Base-by-base conservation (phyloP, 140 eudicot species). In the Anethum foeniculum region DNA sequence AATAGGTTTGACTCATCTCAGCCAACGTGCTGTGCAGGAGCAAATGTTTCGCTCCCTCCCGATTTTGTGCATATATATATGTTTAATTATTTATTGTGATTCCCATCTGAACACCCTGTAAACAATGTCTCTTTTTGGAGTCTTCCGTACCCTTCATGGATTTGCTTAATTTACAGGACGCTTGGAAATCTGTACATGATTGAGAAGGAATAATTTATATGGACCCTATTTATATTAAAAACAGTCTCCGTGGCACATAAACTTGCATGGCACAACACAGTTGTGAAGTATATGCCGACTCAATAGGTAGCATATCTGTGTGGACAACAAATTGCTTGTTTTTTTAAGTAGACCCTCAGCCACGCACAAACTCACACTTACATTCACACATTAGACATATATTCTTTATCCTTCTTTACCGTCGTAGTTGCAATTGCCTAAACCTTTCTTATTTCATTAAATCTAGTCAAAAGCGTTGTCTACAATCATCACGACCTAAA, bases 11-110 rank as follows among this genome's bases (percentile, higher is more conserved):
- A 21, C 27, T 2, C 28, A 6, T 38, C 47, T 38, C 43, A 7
- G 56, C 34, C 21, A 43, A 18, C 47, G 21, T 43, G 27, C 51
- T 18, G 77, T 43, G 52, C 47, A 73, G 54, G 34, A 73, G 77
- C 77, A 73, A 73, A n/a, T 43, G 77, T 32, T 43, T 39, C 52
- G 12, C 52, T 16, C 77, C 8, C 77, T 73, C 54, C 32, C 43
- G 36, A 32, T 41, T 11, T 39, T 19, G 12, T 73, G 77, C 36
- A 43, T n/a, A n/a, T 23, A n/a, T 23, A 43, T 9, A 43, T 7
- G 25, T 47, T 5, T 0, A 73, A 25, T 1, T 16, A 0, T 1
- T 21, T 19, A 21, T 23, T 38, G 4, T 11, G 25, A 73, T 21
- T 21, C 8, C 52, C 18, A 23, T 36, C 32, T 19, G 8, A 71